Conservation (phyloP, 2,329 filamentous ascomycete species). For the Neofusicoccum umdonicola region DNA sequence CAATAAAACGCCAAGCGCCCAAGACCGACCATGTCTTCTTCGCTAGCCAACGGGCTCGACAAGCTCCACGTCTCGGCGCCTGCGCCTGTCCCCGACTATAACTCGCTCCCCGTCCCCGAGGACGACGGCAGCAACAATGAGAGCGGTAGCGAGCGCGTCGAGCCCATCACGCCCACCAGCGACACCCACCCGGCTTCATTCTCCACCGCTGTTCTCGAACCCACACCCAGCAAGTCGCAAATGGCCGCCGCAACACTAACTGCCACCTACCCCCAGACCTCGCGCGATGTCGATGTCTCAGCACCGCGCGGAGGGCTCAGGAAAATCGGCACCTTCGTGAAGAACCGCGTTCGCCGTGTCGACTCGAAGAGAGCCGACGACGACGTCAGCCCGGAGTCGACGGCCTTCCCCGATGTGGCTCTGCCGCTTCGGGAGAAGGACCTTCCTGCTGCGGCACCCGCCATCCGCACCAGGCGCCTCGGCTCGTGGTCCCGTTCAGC, state of each 20-base stretch:
- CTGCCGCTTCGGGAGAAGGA: background rate
- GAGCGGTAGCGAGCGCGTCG: conserved; percentile 37
- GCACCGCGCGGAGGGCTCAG: conserved; percentile 8
- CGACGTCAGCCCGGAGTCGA: background rate
- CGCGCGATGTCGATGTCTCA: background rate
- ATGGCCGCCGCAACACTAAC: conserved; percentile 23
- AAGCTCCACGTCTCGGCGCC: background rate
- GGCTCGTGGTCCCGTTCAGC: conserved; percentile 39
- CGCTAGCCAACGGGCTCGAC: background rate
- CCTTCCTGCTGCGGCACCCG: background rate
- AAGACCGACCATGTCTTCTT: background rate
- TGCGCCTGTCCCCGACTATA: background rate
- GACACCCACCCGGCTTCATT: conserved; percentile 23
- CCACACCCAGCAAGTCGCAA: conserved; percentile 20
- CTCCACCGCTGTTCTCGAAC: background rate
- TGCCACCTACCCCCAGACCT: background rate
- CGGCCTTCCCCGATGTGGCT: background rate
- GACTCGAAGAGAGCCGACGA: conserved; percentile 5
- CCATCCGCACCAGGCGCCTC: conserved; percentile 28
- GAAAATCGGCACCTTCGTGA: conserved; percentile 30
- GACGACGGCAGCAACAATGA: conserved; percentile 38
- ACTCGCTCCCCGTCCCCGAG: conserved; percentile 30
- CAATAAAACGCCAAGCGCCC: background rate
- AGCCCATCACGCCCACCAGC: conserved; percentile 39
- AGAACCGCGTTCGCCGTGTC: conserved; percentile 30